Evolutionary conservation across 2,329 filamentous ascomycete species (phyloP), one percentile per base, ranked within the genome.

Genomic region (Hypoxylon sp.): DNA sequence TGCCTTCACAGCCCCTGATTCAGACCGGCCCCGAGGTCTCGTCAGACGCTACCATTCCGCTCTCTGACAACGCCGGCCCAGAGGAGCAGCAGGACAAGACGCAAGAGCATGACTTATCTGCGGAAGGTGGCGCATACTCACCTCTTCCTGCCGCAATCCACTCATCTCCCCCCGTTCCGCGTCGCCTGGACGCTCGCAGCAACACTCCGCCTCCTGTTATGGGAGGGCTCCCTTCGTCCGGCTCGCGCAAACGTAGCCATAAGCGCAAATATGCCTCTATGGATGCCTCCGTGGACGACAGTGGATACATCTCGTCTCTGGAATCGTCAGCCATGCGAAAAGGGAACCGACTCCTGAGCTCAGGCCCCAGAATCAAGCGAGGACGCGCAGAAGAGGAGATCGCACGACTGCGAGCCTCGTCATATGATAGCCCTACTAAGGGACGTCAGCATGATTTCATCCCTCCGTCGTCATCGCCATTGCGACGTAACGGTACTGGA

Each of bases 311-410:
- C 72, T 98, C 95, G 1, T 97, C 93, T 0, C 83, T 98, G 15
- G 93, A 97, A 67, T 98, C 95, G 2, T 98, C 95, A 0, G 92
- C 84, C 11, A 84, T 91, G 72, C 86, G 94, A 62, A 83, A 85
- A 63, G 80, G 84, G 58, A 79, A 78, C 13, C 81, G 85, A 54
- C 80, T 91, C 15, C 81, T 92, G 38, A 91, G 88, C 3, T 94
- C 91, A 0, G 92, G 88, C n/a, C 89, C 89, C 46, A 85, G 86
- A 52, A 88, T 92, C 68, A 96, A 94, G 78, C 89, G 91, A 58
- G 94, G 94, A 24, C 89, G 94, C 60, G 95, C 95, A 13, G 95
- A 98, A 74, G 93, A 96, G 69, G 95, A 97, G 75, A 97, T 99
- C 79, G 91, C 90, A 41, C 91, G 94, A 35, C 88, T 98, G 50